Percentiles rank a stretch among this genome's conserved stretches.
These are phyloP conservation scores for Pavlovales sp. DNA, from an alignment of 208 protist species.

Conservation along the genomic window DNA sequence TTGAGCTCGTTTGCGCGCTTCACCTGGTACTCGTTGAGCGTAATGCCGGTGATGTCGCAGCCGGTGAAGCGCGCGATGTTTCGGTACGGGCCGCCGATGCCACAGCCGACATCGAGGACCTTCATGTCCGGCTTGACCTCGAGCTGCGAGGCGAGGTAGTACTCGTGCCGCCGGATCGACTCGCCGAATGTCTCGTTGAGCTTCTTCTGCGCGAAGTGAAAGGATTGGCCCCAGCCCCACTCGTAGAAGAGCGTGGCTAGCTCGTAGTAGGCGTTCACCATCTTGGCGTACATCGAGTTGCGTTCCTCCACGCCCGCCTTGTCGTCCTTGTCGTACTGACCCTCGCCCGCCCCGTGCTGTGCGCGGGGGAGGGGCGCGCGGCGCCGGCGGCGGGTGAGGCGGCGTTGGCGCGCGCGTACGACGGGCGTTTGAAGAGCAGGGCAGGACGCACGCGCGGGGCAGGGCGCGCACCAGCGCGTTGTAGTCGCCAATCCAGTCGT, in stretches of 20 bases:
- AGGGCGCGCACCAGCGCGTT: slow-evolving; percentile 26
- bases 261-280: slow-evolving; percentile 50
- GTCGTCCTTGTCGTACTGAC: slow-evolving; percentile 25
- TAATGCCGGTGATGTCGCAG: slow-evolving; percentile 87
- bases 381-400: too few relatives aligned
- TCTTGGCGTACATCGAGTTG: slow-evolving; percentile 31
- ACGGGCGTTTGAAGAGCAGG: too few relatives aligned
- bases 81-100: slow-evolving; percentile 86
- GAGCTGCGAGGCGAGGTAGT: slow-evolving; percentile 79
- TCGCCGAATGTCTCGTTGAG: slow-evolving; percentile 78
- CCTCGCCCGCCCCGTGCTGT: not conserved
- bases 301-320: not conserved
- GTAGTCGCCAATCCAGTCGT: slow-evolving; percentile 45
- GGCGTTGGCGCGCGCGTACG: too few relatives aligned
- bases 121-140: slow-evolving; percentile 75
- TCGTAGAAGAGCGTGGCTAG: slow-evolving; percentile 44
- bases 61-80: slow-evolving; percentile 87
- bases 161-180: slow-evolving; percentile 86
- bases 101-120: slow-evolving; percentile 82
- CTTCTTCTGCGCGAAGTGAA: slow-evolving; percentile 47
- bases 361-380: too few relatives aligned
- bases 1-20: slow-evolving; percentile 73
- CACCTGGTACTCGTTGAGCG: slow-evolving; percentile 95
- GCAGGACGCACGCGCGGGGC: too few relatives aligned
- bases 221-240: slow-evolving; percentile 26